A percentile compares a stretch with the other conserved stretches of the same genome.
Conservation (phyloP, 345 rosid genomes). For the Eucalyptus tenuipes region DNA sequence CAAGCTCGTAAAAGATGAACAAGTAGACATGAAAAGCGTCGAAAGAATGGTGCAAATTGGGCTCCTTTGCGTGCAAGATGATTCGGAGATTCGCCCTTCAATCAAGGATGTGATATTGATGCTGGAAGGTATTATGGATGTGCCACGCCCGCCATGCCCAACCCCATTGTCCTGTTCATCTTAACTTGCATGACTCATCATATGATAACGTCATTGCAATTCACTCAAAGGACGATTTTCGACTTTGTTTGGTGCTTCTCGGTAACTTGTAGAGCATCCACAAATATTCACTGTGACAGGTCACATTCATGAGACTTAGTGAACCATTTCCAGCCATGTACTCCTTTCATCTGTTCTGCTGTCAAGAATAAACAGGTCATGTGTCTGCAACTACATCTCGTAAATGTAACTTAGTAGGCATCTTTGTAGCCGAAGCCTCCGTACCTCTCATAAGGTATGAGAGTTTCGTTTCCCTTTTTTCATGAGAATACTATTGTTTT, state of each 20-base stretch:
- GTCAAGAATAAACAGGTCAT: not conserved
- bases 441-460: not conserved
- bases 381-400: rapidly evolving
- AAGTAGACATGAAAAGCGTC: not conserved
- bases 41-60: constrained; percentile 7
- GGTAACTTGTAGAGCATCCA: not conserved
- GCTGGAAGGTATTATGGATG: constrained; percentile 3
- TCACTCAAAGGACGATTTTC: not conserved
- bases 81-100: constrained; percentile 2
- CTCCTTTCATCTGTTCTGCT: not conserved
- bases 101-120: constrained; percentile 4
- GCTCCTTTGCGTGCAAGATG: constrained; percentile 8
- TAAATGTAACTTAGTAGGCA: not conserved
- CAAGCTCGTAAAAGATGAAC: not conserved
- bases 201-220: not conserved
- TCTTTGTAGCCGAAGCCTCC: not conserved
- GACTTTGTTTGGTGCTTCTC: not conserved
- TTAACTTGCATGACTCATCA: not conserved
- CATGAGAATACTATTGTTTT: not conserved
- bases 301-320: not conserved
- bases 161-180: not conserved
- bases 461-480: not conserved
- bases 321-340: not conserved
- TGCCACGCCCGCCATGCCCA: not conserved
- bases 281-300: not conserved